Evolutionary conservation across 768 basidiomycete species (phyloP), one percentile per base, ranked within the genome.

Genomic region (Tulasnella sp.): DNA sequence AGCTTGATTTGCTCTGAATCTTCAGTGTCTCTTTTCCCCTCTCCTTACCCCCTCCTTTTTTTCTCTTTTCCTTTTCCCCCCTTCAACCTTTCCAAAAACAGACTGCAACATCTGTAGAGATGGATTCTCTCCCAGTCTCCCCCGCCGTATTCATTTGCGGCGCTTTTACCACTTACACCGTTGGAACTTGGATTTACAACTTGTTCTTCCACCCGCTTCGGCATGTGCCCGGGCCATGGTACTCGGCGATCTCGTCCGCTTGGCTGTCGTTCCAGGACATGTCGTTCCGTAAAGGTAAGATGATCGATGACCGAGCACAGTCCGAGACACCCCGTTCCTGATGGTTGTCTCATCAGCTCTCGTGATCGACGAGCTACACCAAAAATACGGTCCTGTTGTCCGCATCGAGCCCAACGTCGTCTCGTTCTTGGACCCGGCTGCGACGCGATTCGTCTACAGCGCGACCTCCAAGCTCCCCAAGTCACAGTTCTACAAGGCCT

Each of bases 201-300:
- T 56, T 77, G 21, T 77, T 36, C 52, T 62, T 77, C 56, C 76
- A 77, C 58, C 76, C 76, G n/a, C 76, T 77, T n/a, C 76, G 76
- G 1, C 76, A 77, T 52, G 58, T 77, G 12, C 76, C 76, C 36
- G 76, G 76, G 19, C 76, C 76, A 38, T 77, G 76, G 76, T 77
- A 77, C 56, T n/a, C 34, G 31, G 76, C 76, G 48, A 77, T 77
- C 38, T 77, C 76, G 48, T 52, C 76, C 9, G 36, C 38, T 24
- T 77, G 58, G 52, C 38, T 77, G 56, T 24, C 48, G 14, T 44
- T 77, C 18, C 48, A 77, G 76, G 76, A 77, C 19, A 77, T 58
- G 76, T 36, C 48, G 19, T 77, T 77, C 56, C 24, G n/a, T 16
- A 77, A 77, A 62, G 76, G 76, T 77, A 39, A 14, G 8, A n/a